These are phyloP conservation scores for Royoungia palumana DNA, from an alignment of 768 basidiomycete genomes.

Conservation along the genomic window DNA sequence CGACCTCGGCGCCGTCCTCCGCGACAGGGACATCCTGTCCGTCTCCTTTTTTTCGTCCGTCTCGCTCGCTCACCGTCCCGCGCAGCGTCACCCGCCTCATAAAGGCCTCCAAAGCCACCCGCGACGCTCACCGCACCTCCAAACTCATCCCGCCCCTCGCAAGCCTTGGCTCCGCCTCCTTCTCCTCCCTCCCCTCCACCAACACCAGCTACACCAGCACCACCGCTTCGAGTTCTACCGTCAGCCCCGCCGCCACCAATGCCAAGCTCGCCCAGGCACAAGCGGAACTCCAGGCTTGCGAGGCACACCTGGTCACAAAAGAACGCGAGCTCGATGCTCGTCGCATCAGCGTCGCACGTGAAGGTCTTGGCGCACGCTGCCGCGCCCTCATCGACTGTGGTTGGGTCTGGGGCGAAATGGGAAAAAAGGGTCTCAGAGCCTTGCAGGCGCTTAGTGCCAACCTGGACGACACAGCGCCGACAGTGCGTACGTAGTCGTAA, in stretches of 20 bases:
- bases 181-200: constrained; percentile 39
- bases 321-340: constrained; percentile 58
- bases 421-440: constrained; percentile 51
- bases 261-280: constrained; percentile 64
- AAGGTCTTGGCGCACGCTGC: constrained; percentile 61
- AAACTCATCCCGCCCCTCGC: constrained; percentile 13
- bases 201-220: constrained; percentile 14
- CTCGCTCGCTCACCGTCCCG: not conserved
- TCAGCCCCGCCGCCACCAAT: constrained; percentile 16
- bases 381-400: constrained; percentile 68
- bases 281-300: constrained; percentile 78
- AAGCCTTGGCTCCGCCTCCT: constrained; percentile 40
- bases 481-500: constrained; percentile 2
- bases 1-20: constrained; percentile 61
- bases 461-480: not conserved
- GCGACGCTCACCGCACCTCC: constrained; percentile 36
- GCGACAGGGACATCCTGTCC: constrained; percentile 78
- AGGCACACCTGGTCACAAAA: constrained; percentile 65
- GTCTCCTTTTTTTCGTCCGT: constrained; percentile 26
- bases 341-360: constrained; percentile 53
- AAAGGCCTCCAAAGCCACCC: constrained; percentile 63
- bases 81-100: constrained; percentile 72
- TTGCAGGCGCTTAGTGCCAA: constrained; percentile 17
- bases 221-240: constrained; percentile 19
- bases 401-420: constrained; percentile 64